Base-by-base conservation (phyloP, 352 stramenopile species). In the Globisporangium ultimum region DNA sequence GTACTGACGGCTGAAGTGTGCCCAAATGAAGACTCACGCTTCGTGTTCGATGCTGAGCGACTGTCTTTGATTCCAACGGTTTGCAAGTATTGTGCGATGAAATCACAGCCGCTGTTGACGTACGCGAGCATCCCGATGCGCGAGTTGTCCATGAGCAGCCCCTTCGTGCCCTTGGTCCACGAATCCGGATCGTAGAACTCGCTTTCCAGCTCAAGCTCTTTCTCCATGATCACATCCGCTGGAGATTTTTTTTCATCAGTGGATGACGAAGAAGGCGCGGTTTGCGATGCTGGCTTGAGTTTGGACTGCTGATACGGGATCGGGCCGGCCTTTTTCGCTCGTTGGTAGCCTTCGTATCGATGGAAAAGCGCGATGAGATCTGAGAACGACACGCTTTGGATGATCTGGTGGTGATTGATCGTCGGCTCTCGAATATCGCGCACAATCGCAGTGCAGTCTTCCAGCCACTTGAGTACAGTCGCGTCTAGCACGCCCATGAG, bases 351-450 rank as follows among this genome's bases (percentile, higher is more conserved):
- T 55, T 88, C 77, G 51, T 89, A 89, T 53, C 83, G 66, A 54
- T 93, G 81, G 53, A 88, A 91, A 45, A 74, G 61, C 0, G 68
- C 56, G 42, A 81, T 64, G 7, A 94, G 57, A 41, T 92, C 83
- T 14, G 69, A 76, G 46, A 78, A 86, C 3, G 71, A 73, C 32
- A 84, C 69, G 49, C 72, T 87, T 63, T 88, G 75, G 18, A 84
- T 60, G 11, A 79, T 66, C 47, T 85, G 74, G 11, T 76, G 67
- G 51, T 91, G 71, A 46, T 94, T 94, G 12, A 89, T 64, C 18
- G 80, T 91, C 14, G 68, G 70, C 34, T 93, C 80, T n/a, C 80
- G 75, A 50, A 93, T 91, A 51, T 90, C 84, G 22, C 83, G 87
- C 34, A 80, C 83, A 38, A 94, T 91, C 5, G 63, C 61, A 0